Evolutionary conservation across 495 filamentous ascomycete species (phyloP), one percentile per base, ranked within the genome.

Genomic region (Xylaria grammica): DNA sequence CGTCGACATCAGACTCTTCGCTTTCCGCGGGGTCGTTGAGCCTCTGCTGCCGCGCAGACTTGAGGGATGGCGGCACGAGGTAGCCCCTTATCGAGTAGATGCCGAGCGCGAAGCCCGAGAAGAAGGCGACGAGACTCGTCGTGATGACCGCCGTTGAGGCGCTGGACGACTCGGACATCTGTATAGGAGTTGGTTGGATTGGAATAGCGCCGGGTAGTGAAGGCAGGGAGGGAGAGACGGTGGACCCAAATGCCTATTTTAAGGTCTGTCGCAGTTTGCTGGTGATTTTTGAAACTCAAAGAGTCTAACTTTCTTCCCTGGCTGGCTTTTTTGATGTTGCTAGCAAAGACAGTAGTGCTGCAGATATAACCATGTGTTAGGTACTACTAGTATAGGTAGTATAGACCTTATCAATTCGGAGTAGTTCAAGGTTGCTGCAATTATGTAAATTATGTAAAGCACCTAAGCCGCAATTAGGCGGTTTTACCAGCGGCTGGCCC

Each of bases 101-200:
- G 59, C 82, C 84, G 8, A 86, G 72, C 42, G 86, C 71, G 63
- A 90, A 92, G 60, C 90, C 88, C 0, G 86, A 72, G 52, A 90
- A 53, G 27, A 91, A 85, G 29, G 87, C 83, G 9, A 89, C 72
- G 48, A 92, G 78, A 58, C 84, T 83, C 65, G 90, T 90, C 56
- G 86, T 79, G 29, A 90, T 74, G 59, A 92, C 78, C 52, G 79
- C 63, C 15, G 73, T 67, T 32, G 67, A 64, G 34, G 17, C 26
- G 62, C 15, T 20, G 34, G 66, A 10, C 24, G 45, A 67, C 52
- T 57, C 69, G 44, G 67, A 42, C 69, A 72, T 74, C 22, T 68
- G 13, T 62, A 54, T 51, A 58, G 3, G 57, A 67, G 29, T 70
- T 54, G 19, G 36, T 0, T 46, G 8, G 11, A 7, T 26, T n/a